phyloP scores from a whole-genome alignment of 352 stramenopile species.

The Globisporangium cederbergense region DNA sequence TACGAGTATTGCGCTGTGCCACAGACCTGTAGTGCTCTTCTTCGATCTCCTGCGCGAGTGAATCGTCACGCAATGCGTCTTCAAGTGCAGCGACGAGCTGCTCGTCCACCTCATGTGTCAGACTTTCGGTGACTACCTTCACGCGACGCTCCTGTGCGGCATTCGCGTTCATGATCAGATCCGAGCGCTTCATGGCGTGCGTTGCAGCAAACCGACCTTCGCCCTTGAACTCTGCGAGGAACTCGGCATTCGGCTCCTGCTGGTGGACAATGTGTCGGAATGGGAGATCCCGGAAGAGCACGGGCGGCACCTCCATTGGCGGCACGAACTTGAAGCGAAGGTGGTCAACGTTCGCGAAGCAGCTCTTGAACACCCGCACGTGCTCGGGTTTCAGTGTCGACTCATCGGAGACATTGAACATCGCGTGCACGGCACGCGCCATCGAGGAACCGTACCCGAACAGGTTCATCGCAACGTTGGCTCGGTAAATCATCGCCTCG shows the following conservation, averaged over 20 bases:
- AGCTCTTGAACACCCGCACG: constrained; percentile 50
- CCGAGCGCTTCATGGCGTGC: constrained; percentile 1
- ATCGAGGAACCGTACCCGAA: constrained; percentile 30
- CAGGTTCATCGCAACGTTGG: constrained; percentile 37
- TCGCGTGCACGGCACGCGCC: constrained; percentile 21
- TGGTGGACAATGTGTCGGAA: constrained; percentile 9
- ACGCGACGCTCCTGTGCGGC: neutral
- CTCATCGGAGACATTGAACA: constrained; percentile 19
- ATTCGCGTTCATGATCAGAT: constrained; percentile 20
- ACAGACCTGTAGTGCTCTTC: constrained; percentile 1
- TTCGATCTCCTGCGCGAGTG: constrained; percentile 6
- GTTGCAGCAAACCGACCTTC: neutral
- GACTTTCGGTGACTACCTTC: constrained; percentile 10
- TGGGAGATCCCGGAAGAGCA: constrained; percentile 1
- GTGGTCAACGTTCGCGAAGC: neutral
- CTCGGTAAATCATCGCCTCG: constrained; percentile 44
- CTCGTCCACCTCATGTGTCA: constrained; percentile 15
- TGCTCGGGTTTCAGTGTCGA: constrained; percentile 26
- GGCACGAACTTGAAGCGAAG: too few species aligned
- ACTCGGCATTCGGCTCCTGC: neutral
- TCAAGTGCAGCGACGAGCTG: constrained; percentile 25
- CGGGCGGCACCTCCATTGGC: neutral
- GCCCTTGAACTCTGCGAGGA: neutral
- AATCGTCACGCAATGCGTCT: constrained; percentile 20
- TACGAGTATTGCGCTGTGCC: neutral